Conservation (phyloP, 1,284 basidiomycete genomes). For the Leccinum pallidistipes region DNA sequence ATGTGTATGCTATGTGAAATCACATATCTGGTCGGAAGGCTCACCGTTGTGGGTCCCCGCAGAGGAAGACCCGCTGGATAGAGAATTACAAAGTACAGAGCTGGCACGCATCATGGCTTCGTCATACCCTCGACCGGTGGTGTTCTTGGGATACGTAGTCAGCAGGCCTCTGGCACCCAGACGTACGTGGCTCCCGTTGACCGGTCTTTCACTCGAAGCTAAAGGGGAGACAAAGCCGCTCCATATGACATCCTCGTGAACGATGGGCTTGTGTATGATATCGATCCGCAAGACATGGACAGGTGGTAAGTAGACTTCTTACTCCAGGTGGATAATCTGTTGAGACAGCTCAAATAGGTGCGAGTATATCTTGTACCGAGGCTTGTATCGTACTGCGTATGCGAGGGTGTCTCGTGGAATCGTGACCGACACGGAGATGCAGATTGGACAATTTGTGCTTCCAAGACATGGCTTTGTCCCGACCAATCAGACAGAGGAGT, state of each 20-base stretch:
- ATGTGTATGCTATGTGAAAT: constrained; percentile 7
- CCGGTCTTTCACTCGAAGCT: constrained; percentile 9
- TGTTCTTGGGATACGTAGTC: constrained; percentile 89
- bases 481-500: constrained; percentile 57
- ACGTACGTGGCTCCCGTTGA: constrained; percentile 47
- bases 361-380: constrained; percentile 86
- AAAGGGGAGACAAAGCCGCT: constrained; percentile 48
- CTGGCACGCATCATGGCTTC: constrained; percentile 79
- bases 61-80: constrained; percentile 87
- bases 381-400: constrained; percentile 78
- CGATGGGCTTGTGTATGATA: constrained; percentile 74
- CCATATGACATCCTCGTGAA: constrained; percentile 84
- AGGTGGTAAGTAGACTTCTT: constrained; percentile 54
- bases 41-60: not conserved
- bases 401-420: constrained; percentile 69
- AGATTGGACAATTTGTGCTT: constrained; percentile 80
- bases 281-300: constrained; percentile 69
- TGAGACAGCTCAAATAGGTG: constrained; percentile 52
- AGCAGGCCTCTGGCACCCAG: constrained; percentile 72
- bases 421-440: constrained; percentile 75
- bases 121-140: constrained; percentile 73
- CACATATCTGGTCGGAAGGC: not conserved
- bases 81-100: constrained; percentile 84
- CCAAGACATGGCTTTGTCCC: constrained; percentile 57
- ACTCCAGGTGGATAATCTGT: not conserved